Conservation (phyloP, 805 yeast species). For the Tetrapisispora taiwanensis region DNA sequence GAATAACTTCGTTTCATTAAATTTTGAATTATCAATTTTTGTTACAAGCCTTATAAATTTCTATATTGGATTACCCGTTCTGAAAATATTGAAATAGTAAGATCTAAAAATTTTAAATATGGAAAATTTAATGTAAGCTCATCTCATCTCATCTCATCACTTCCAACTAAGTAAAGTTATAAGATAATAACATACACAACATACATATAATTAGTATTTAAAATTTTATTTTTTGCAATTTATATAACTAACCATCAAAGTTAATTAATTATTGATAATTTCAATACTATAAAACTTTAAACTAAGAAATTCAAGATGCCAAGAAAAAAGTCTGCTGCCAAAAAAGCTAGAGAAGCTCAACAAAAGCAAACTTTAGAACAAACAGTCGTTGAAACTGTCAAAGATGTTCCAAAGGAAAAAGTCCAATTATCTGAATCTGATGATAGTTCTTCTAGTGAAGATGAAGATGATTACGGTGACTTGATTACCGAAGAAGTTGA, state of each 20-base stretch:
- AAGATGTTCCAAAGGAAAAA: slow-evolving; percentile 14
- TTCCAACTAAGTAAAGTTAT: too few relatives aligned
- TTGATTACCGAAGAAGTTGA: slow-evolving; percentile 81
- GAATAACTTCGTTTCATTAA: not conserved
- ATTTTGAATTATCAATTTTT: not conserved
- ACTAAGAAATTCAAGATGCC: slow-evolving; percentile 39
- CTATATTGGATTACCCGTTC: too few relatives aligned
- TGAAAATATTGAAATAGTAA: not conserved
- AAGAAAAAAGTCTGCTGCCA: slow-evolving; percentile 79
- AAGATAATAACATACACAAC: too few relatives aligned
- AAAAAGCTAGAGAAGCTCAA: slow-evolving; percentile 49
- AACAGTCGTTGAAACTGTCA: slow-evolving; percentile 4
- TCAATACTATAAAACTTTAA: too few relatives aligned
- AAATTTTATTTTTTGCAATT: too few relatives aligned
- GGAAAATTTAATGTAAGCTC: not conserved
- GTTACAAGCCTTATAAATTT: not conserved
- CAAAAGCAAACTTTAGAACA: slow-evolving; percentile 2
- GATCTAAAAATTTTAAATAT: slow-evolving; percentile 2
- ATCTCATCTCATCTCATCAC: slow-evolving; percentile 3
- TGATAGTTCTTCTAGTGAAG: slow-evolving; percentile 37
- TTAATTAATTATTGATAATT: too few relatives aligned
- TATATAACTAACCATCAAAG: too few relatives aligned
- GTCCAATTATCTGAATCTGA: slow-evolving; percentile 11
- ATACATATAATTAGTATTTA: not conserved
- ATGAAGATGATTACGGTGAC: slow-evolving; percentile 88